Percentiles rank a stretch among this genome's conserved stretches.
Evolutionary conservation across 2,329 filamentous ascomycete genomes (phyloP).

Genomic region (Hypocrella siamensis): DNA sequence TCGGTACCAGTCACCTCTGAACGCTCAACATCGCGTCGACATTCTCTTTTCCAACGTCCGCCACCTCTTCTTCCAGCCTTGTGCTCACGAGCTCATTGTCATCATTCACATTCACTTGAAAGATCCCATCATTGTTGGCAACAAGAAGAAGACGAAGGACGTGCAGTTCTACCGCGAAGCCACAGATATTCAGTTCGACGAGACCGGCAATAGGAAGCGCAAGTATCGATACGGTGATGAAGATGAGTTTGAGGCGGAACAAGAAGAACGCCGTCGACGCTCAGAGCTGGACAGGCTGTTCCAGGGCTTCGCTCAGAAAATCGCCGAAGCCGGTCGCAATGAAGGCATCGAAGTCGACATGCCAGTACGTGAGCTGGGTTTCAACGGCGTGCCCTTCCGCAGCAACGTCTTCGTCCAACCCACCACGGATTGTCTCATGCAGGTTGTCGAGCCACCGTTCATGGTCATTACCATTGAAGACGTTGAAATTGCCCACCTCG

Average conservation of each 20-base stretch:
- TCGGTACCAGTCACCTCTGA: slow-evolving; percentile 72
- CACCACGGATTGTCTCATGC: slow-evolving; percentile 90
- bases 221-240: slow-evolving; percentile 97
- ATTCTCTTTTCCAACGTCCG: slow-evolving; percentile 97
- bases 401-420: slow-evolving; percentile 93
- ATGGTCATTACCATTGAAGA: slow-evolving; percentile 90
- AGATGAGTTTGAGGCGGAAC: slow-evolving; percentile 96
- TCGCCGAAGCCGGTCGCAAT: slow-evolving; percentile 84
- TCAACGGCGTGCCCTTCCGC: slow-evolving; percentile 90
- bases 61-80: slow-evolving; percentile 97
- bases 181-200: slow-evolving; percentile 96
- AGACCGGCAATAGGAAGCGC: slow-evolving; percentile 93
- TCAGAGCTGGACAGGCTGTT: slow-evolving; percentile 92
- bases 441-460: slow-evolving; percentile 93
- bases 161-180: slow-evolving; percentile 97
- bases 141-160: slow-evolving; percentile 96
- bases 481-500: slow-evolving; percentile 89
- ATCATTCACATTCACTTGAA: slow-evolving; percentile 97
- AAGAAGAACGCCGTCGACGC: slow-evolving; percentile 82
- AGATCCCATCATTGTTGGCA: slow-evolving; percentile 94
- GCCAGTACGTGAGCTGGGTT: slow-evolving; percentile 89
- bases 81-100: slow-evolving; percentile 88
- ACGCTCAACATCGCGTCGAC: slow-evolving; percentile 72
- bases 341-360: slow-evolving; percentile 90
- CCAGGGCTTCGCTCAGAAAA: slow-evolving; percentile 93